These are phyloP conservation scores for Leersia perrieri DNA, from an alignment of 176 grass and related monocot species.

Conservation along the genomic window DNA sequence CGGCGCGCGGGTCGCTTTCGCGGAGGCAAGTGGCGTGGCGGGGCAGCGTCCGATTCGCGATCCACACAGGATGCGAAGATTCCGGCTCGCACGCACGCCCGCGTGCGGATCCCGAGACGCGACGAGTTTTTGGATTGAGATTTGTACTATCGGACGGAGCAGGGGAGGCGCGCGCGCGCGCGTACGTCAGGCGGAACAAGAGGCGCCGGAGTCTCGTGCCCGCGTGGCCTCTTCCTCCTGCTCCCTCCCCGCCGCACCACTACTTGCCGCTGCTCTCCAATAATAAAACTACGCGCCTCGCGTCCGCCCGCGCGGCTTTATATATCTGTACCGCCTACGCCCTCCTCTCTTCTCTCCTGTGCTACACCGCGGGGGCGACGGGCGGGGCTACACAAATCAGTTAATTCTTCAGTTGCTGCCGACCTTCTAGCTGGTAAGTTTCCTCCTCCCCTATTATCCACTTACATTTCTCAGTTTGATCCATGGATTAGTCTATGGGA, in stretches of 20 bases:
- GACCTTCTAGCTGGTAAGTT: constrained; percentile 6
- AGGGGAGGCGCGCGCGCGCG: not conserved
- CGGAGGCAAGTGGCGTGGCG: not conserved
- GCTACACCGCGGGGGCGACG: not conserved
- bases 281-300: not conserved
- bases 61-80: constrained; percentile 16
- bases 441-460: not conserved
- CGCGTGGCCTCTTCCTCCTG: constrained; percentile 15
- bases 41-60: not conserved
- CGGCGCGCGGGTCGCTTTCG: constrained; percentile 8
- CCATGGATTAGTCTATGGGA: no score
- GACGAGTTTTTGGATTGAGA: not conserved
- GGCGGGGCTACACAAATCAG: not conserved
- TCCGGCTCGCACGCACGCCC: not conserved
- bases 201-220: constrained; percentile 10
- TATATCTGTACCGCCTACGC: not conserved
- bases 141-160: not conserved
- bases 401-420: not conserved
- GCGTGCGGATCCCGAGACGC: constrained; percentile 29
- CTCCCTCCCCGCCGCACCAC: constrained; percentile 11
- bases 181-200: not conserved
- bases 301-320: not conserved
- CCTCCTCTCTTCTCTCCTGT: not conserved
- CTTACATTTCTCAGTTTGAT: constrained; percentile 8
- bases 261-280: constrained; percentile 6